phyloP scores from a whole-genome alignment of 805 yeast species.

The Brettanomyces anomalus region DNA sequence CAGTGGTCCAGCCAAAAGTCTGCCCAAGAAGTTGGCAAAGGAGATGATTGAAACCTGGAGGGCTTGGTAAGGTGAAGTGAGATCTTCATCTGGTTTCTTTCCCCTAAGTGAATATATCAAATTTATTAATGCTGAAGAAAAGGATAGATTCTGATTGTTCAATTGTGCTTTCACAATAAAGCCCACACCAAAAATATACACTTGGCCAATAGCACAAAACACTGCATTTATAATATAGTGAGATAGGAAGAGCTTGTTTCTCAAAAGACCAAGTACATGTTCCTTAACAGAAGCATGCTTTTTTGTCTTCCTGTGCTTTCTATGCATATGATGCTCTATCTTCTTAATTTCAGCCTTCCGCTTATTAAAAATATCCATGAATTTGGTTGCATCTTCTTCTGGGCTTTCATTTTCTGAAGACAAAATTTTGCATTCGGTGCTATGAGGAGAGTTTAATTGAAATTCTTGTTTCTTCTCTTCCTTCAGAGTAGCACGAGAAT shows the following conservation, averaged over 20 bases:
- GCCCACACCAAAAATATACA: constrained; percentile 67
- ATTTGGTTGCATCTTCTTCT: neutral
- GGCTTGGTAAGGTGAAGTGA: constrained; percentile 49
- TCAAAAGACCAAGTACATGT: constrained; percentile 20
- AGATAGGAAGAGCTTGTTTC: constrained; percentile 32
- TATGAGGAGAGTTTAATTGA: too few species aligned
- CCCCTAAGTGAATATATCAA: constrained; percentile 2
- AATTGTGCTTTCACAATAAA: constrained; percentile 50
- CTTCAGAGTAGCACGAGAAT: too few species aligned
- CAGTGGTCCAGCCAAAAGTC: constrained; percentile 54
- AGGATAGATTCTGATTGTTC: constrained; percentile 12
- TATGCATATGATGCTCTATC: neutral
- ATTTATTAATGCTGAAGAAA: constrained; percentile 1
- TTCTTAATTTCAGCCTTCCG: neutral
- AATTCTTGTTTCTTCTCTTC: too few species aligned
- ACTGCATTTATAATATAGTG: constrained; percentile 49
- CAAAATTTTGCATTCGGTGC: too few species aligned
- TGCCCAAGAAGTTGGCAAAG: constrained; percentile 53
- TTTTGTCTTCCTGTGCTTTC: neutral
- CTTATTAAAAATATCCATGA: neutral
- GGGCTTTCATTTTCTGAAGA: neutral
- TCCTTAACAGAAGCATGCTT: constrained; percentile 11
- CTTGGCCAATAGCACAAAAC: constrained; percentile 58
- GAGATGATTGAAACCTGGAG: constrained; percentile 64
- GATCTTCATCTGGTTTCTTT: constrained; percentile 17